These are phyloP conservation scores for Hebeloma cylindrosporum DNA, from an alignment of 768 basidiomycete species.

Conservation along the genomic window DNA sequence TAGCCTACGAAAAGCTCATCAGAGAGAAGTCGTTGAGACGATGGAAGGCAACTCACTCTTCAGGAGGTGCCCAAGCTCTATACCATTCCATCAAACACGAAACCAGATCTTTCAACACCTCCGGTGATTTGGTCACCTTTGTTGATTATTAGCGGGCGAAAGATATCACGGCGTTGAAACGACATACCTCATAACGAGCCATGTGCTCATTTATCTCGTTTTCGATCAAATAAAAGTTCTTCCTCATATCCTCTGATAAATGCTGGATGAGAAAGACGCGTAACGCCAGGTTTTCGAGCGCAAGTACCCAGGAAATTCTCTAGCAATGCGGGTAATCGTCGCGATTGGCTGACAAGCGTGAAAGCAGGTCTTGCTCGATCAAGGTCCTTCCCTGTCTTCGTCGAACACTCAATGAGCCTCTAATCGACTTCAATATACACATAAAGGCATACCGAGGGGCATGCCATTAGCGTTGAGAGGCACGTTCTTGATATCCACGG, in stretches of 20 bases:
- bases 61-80: conserved; percentile 67
- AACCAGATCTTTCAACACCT: conserved; percentile 54
- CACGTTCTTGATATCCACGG: conserved; percentile 45
- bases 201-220: conserved; percentile 61
- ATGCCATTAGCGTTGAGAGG: conserved; percentile 6
- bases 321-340: conserved; percentile 60
- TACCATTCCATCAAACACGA: conserved; percentile 70
- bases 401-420: conserved; percentile 6
- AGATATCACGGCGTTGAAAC: neutral
- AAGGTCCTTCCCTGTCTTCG: conserved; percentile 38
- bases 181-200: conserved; percentile 58
- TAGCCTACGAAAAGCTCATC: conserved; percentile 43
- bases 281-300: no score
- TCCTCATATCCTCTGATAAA: conserved; percentile 58
- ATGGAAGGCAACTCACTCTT: conserved; percentile 47
- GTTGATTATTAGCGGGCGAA: neutral
- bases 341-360: conserved; percentile 53
- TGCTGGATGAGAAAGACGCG: neutral
- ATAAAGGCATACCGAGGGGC: conserved; percentile 9
- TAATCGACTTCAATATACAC: neutral
- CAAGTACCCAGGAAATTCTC: conserved; percentile 77
- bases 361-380: conserved; percentile 55
- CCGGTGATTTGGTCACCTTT: conserved; percentile 44
- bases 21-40: neutral
- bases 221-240: conserved; percentile 56